Percentiles rank a stretch among this genome's conserved stretches.
Conservation (phyloP, 805 yeast genomes). For the Hermanozyma aechmeae region DNA sequence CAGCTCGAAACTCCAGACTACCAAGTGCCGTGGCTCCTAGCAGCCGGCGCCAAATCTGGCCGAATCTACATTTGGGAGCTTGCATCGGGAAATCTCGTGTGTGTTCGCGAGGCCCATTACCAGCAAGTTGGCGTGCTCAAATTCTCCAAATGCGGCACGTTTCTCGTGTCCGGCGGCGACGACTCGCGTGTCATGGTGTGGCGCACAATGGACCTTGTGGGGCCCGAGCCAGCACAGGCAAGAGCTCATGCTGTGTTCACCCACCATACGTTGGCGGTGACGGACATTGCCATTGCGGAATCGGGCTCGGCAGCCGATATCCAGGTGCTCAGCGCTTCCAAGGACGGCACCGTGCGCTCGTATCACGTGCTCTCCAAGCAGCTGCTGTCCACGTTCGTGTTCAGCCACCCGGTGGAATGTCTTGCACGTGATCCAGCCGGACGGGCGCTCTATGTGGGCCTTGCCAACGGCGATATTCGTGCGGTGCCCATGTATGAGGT, state of each 20-base stretch:
- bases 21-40: slow-evolving; percentile 54
- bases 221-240: slow-evolving; percentile 22
- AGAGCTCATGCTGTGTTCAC: slow-evolving; percentile 53
- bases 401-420: slow-evolving; percentile 47
- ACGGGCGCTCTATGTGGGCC: slow-evolving; percentile 64
- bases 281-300: slow-evolving; percentile 36
- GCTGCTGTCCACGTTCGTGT: slow-evolving; percentile 63
- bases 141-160: slow-evolving; percentile 53
- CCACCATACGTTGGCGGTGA: slow-evolving; percentile 51
- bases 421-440: slow-evolving; percentile 71
- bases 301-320: slow-evolving; percentile 51
- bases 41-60: slow-evolving; percentile 71
- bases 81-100: slow-evolving; percentile 61
- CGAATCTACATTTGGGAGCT: slow-evolving; percentile 80
- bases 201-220: slow-evolving; percentile 54
- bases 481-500: slow-evolving; percentile 41
- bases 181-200: slow-evolving; percentile 77
- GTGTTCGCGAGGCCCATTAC: slow-evolving; percentile 76
- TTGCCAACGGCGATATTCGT: slow-evolving; percentile 52
- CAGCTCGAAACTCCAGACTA: too few species aligned
- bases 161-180: slow-evolving; percentile 63
- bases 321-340: slow-evolving; percentile 58
- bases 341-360: slow-evolving; percentile 66
- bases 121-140: slow-evolving; percentile 57
- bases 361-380: slow-evolving; percentile 43